phyloP scores from a whole-genome alignment of 805 yeast species.

The Wickerhamiella lipophila region DNA sequence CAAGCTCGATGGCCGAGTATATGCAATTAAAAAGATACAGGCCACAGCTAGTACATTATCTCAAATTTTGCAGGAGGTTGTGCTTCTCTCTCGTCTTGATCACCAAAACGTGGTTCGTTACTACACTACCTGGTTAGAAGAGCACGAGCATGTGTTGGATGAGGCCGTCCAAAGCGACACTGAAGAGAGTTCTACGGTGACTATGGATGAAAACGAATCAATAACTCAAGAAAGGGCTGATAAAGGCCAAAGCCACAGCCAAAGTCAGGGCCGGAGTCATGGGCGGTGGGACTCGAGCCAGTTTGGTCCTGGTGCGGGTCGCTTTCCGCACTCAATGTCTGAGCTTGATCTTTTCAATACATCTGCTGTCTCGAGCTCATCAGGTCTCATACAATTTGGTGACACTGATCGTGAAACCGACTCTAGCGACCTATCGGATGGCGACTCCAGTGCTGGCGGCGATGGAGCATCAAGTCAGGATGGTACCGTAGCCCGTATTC shows the following conservation, averaged over 20 bases:
- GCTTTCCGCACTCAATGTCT: conserved; percentile 11
- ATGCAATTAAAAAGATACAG: conserved; percentile 84
- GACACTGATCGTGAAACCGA: conserved; percentile 21
- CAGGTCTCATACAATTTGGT: conserved; percentile 24
- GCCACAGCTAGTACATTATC: conserved; percentile 44
- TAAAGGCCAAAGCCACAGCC: background rate
- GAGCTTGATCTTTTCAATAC: conserved; percentile 14
- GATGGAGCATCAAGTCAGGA: background rate
- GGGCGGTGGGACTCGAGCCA: conserved; percentile 1
- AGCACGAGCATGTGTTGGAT: conserved; percentile 29
- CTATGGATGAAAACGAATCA: background rate
- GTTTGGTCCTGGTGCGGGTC: conserved; percentile 3
- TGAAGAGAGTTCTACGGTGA: background rate
- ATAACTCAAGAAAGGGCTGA: background rate
- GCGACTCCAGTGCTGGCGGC: background rate
- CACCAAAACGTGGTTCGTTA: conserved; percentile 94
- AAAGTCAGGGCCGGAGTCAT: too few relatives aligned
- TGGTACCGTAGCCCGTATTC: conserved; percentile 6
- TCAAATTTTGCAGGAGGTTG: conserved; percentile 76
- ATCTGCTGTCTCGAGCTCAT: conserved; percentile 20
- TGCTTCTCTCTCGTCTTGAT: conserved; percentile 78
- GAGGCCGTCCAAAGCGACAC: background rate
- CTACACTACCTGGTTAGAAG: conserved; percentile 96
- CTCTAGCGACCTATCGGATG: background rate
- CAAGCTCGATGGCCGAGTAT: conserved; percentile 83